Percentiles rank a stretch among this genome's conserved stretches.
These are phyloP conservation scores for Grosmannia serpens DNA, from an alignment of 2,329 filamentous ascomycete species.

Conservation along the genomic window DNA sequence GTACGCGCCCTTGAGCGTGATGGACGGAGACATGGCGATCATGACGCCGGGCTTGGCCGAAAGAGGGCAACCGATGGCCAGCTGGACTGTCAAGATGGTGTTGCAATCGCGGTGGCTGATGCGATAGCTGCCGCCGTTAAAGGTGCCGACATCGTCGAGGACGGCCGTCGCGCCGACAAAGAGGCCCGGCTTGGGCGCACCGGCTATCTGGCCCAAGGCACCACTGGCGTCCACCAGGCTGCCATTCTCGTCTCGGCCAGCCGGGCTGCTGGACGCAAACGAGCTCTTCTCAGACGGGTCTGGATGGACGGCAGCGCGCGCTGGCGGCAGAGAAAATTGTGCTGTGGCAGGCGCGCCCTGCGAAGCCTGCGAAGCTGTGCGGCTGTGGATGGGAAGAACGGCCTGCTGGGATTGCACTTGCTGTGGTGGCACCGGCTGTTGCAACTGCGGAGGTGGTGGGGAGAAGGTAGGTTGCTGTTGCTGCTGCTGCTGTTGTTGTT, in stretches of 20 bases:
- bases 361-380: slow-evolving; percentile 19
- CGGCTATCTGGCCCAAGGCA: slow-evolving; percentile 13
- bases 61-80: slow-evolving; percentile 81
- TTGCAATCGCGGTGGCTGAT: slow-evolving; percentile 90
- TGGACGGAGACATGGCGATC: slow-evolving; percentile 87
- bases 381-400: slow-evolving; percentile 25
- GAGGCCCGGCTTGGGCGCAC: slow-evolving; percentile 34
- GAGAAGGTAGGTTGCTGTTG: slow-evolving; percentile 18
- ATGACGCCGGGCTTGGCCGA: slow-evolving; percentile 73
- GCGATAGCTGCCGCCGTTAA: slow-evolving; percentile 90
- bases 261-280: not conserved
- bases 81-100: slow-evolving; percentile 75
- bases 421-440: slow-evolving; percentile 13
- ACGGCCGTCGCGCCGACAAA: slow-evolving; percentile 54
- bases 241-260: not conserved
- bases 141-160: slow-evolving; percentile 83
- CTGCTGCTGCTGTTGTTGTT: slow-evolving; percentile 8
- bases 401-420: slow-evolving; percentile 18
- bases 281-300: slow-evolving; percentile 20
- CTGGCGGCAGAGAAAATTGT: slow-evolving; percentile 20
- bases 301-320: slow-evolving; percentile 17
- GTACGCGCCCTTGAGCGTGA: slow-evolving; percentile 70
- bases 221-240: not conserved
- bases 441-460: slow-evolving; percentile 13
- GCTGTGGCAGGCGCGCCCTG: slow-evolving; percentile 10